Evolutionary conservation across 2,329 filamentous ascomycete genomes (phyloP), one percentile per base, ranked within the genome.

Genomic region (Fusarium sp.): DNA sequence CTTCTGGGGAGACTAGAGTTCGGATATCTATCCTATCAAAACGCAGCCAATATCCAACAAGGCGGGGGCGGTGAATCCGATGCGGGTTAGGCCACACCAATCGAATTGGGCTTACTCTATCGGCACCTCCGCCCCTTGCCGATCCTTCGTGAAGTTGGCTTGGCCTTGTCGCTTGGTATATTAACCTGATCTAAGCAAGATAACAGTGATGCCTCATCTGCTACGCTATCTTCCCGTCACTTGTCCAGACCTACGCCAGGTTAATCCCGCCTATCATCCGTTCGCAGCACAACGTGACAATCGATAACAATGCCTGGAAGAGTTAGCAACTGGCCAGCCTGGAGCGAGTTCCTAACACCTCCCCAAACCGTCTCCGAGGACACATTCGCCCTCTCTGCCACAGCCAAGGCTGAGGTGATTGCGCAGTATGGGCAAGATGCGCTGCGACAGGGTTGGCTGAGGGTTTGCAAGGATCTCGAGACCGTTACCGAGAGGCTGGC

Each of bases 381-480:
- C 32, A 59, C 70, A 20, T 67, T 61, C 73, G 3, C 64, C 63
- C 56, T 65, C 69, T 64, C 52, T 16, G 23, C 58, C 25, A 63
- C 35, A 23, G 67, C 67, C 14, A 85, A 85, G 72, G 77, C 78
- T 52, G 76, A 78, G 1, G 81, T 85, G 16, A 78, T 82, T 35
- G 74, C 77, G 1, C 67, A 83, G 50, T 85, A 83, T 65, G 84
- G 84, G 7, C 78, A 80, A 54, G 81, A 79, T 16, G 77, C 80
- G 2, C 67, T 86, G 16, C 75, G 72, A 11, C 62, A 79, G 69
- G 81, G 82, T 68, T 86, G 84, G 84, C 48, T 85, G 7, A 78
- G 79, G 34, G 81, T 83, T 6, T 85, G 84, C 74, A 75, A 81
- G n/a, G 65, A 81, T 7, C 78, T 86, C 5, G 76, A 82, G 52